Evolutionary conservation across 345 rosid genomes (phyloP).

Genomic region (Brassica nigra): DNA sequence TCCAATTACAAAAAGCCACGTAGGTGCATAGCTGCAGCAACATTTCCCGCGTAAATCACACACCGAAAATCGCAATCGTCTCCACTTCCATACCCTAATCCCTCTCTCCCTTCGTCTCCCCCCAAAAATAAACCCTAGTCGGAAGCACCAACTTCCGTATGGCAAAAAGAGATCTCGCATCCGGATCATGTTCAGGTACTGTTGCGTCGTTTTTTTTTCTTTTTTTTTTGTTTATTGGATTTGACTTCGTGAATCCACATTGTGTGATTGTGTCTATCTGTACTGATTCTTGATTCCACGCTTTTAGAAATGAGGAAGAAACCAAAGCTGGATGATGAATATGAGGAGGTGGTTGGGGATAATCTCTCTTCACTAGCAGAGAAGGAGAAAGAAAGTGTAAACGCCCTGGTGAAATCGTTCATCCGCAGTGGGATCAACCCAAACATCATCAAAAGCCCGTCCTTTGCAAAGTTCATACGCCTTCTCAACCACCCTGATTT

Average conservation of each 20-base stretch:
- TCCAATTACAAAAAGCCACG: constrained; percentile 10
- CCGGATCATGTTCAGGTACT: background rate
- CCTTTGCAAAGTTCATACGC: background rate
- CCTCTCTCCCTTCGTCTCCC: background rate
- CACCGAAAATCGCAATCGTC: background rate
- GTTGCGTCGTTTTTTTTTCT: background rate
- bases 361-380: background rate
- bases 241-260: background rate
- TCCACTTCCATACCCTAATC: background rate
- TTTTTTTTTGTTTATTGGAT: background rate
- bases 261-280: background rate
- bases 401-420: constrained; percentile 4
- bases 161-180: background rate
- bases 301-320: background rate
- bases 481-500: background rate
- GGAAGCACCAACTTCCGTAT: background rate
- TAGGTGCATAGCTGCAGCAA: background rate
- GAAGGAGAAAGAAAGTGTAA: background rate
- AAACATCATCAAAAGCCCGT: background rate
- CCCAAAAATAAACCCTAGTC: background rate
- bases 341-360: background rate
- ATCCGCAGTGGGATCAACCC: background rate
- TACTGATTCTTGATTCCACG: background rate
- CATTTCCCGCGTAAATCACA: constrained; percentile 21
- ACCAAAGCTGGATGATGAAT: background rate